Evolutionary conservation across 371 early-diverging fungal species (phyloP).

Genomic region (Globomyces sp.): DNA sequence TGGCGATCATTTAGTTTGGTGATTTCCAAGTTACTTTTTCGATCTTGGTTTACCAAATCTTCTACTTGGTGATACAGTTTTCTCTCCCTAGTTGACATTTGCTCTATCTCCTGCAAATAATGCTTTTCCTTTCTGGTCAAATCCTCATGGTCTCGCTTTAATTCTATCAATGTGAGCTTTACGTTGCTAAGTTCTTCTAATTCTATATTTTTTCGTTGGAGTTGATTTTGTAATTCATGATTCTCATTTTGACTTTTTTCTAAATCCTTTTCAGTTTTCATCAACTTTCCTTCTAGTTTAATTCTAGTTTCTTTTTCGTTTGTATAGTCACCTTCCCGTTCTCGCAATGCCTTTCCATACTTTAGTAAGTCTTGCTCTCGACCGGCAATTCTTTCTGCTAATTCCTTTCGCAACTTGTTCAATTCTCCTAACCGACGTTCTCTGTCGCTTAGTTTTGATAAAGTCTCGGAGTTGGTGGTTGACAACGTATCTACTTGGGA

Average conservation of each 20-base stretch:
- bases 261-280: conserved; percentile 38
- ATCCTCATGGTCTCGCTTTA: conserved; percentile 32
- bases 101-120: conserved; percentile 40
- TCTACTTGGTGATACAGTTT: conserved; percentile 36
- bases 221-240: conserved; percentile 16
- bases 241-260: conserved; percentile 37
- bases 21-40: conserved; percentile 31
- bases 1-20: conserved; percentile 11
- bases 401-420: conserved; percentile 23
- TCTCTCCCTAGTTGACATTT: conserved; percentile 27
- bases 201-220: conserved; percentile 25
- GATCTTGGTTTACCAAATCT: conserved; percentile 25
- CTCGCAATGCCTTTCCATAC: conserved; percentile 27
- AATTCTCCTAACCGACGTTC: conserved; percentile 35
- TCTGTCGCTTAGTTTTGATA: conserved; percentile 21
- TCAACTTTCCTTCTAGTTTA: conserved; percentile 39
- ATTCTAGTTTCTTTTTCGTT: conserved; percentile 39
- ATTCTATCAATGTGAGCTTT: conserved; percentile 20
- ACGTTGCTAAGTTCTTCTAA: conserved; percentile 27
- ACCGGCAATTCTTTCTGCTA: conserved; percentile 25
- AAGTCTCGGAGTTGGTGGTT: conserved; percentile 21
- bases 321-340: conserved; percentile 35
- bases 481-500: conserved; percentile 27
- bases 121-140: conserved; percentile 32
- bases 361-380: conserved; percentile 40